Base-by-base conservation (phyloP, 768 basidiomycete species). In the Boletus edulis region DNA sequence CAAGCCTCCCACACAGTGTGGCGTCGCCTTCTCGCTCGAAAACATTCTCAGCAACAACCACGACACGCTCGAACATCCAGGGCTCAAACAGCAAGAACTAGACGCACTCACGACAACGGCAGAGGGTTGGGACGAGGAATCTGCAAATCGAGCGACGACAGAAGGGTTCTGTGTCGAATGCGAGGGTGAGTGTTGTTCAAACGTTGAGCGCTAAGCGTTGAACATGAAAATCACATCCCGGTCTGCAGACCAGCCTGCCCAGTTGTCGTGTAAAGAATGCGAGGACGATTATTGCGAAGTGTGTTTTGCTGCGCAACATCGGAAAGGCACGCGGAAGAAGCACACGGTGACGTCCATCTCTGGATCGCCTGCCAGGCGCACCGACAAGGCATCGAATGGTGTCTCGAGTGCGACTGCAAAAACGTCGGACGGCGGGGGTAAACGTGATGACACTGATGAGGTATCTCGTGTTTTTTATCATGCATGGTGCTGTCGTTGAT, bases 101-200 rank as follows among this genome's bases (percentile, higher is more conserved):
- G 66, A 69, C n/a, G 60, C 65, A 8, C 66, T 69, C 49, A 71
- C 73, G 35, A 63, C 69, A 20, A 68, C 76, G 24, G 72, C 76
- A 11, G 75, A 75, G 38, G 86, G 84, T 13, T 87, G 85, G 85
- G 86, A 89, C 54, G 86, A 90, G 61, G 87, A 88, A 67, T 73
- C 75, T 12, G 65, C 67, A 0, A 67, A 69, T 54, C 76, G 70
- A 39, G 74, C 78, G 10, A 72, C 76, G 14, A 69, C 73, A 12
- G 84, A 89, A 49, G 90, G 89, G 0, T 87, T 77, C 64, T 94
- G 91, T 58, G 69, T 92, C 49, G 91, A 94, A 70, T 93, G 91
- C 67, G 91, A 94, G 82, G 91, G 91, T 91, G 56, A 62, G 52
- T 40, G 6, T 22, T 45, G 13, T n/a, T 45, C 42, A 29, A 9